Conservation (phyloP, 2,329 filamentous ascomycete species). For the Venturia oleaginea region DNA sequence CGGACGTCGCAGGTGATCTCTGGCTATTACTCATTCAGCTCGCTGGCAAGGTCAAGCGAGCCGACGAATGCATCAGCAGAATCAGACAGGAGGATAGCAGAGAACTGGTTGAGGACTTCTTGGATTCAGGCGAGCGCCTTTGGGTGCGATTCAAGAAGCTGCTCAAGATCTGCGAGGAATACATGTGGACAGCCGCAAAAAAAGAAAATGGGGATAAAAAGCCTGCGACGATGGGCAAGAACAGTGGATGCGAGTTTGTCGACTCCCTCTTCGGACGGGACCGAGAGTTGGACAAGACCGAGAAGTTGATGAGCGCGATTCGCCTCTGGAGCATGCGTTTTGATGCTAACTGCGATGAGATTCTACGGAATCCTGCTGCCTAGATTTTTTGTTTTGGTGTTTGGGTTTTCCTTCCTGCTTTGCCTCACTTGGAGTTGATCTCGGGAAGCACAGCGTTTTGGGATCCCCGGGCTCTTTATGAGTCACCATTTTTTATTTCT, state of each 20-base stretch:
- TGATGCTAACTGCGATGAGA: conserved; percentile 90
- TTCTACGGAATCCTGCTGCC: conserved; percentile 50
- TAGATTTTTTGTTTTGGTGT: conserved; percentile 3
- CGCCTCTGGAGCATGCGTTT: conserved; percentile 88
- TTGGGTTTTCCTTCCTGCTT: background rate
- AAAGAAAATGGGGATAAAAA: conserved; percentile 53
- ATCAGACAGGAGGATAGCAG: conserved; percentile 65
- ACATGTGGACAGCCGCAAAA: conserved; percentile 88
- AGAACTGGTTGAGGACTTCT: conserved; percentile 82
- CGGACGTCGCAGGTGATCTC: conserved; percentile 85
- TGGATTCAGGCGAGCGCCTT: conserved; percentile 77
- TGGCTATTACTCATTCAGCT: conserved; percentile 94
- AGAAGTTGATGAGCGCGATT: conserved; percentile 85
- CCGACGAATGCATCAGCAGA: conserved; percentile 65
- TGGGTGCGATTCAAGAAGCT: conserved; percentile 77
- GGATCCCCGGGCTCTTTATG: background rate
- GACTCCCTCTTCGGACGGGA: conserved; percentile 91
- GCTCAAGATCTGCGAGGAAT: conserved; percentile 83
- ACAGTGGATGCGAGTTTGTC: conserved; percentile 89
- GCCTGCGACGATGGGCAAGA: conserved; percentile 70
- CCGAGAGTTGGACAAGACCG: conserved; percentile 78
- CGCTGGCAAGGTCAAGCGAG: conserved; percentile 85
- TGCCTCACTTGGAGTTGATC: conserved; percentile 9
- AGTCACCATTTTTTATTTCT: background rate
- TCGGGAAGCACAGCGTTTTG: conserved; percentile 3